These are phyloP conservation scores for Avena eriantha DNA, from an alignment of 176 grass and related monocot species.

Conservation along the genomic window DNA sequence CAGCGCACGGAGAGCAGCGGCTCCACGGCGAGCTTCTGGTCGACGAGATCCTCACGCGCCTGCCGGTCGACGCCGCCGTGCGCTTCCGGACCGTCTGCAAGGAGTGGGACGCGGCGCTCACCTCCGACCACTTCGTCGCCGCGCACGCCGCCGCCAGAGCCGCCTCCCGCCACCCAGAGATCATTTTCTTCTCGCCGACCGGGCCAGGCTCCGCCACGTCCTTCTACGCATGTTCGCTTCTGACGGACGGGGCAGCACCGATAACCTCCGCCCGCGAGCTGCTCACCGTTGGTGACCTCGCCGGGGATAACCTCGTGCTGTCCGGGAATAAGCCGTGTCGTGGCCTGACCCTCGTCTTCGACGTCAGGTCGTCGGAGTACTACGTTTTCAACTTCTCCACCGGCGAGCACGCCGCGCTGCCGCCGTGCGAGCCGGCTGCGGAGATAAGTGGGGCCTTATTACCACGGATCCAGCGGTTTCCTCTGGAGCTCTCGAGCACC, in stretches of 20 bases:
- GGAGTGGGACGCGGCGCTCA: background rate
- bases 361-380: background rate
- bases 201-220: background rate
- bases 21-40: background rate
- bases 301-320: background rate
- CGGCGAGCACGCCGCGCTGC: conserved; percentile 15
- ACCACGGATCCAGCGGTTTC: background rate
- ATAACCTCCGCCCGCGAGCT: background rate
- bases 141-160: background rate
- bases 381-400: conserved; percentile 39
- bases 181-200: background rate
- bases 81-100: background rate
- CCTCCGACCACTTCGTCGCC: background rate
- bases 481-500: conserved; percentile 5
- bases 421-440: conserved; percentile 10
- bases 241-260: background rate
- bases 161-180: background rate
- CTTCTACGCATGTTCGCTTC: conserved; percentile 2
- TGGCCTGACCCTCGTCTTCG: conserved; percentile 25
- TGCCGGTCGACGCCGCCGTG: background rate
- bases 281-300: conserved; percentile 10
- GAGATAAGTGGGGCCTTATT: background rate
- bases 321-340: conserved; percentile 27
- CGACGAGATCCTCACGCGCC: conserved; percentile 6
- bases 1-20: background rate